Evolutionary conservation across 306 rosid genomes (phyloP).

Genomic region (Quercus bicolor): DNA sequence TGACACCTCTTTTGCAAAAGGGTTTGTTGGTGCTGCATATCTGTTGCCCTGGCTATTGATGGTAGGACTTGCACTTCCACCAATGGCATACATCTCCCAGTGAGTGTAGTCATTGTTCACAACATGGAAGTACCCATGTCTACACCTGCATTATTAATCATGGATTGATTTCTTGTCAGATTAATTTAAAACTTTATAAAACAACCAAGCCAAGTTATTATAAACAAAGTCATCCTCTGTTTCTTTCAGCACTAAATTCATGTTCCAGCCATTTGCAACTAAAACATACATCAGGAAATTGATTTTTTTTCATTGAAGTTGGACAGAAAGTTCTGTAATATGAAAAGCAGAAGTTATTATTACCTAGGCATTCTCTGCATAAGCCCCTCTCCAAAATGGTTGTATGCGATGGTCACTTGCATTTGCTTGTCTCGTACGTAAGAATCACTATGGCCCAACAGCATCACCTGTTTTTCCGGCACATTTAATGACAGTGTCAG

Average conservation of each 20-base stretch:
- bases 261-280: neutral
- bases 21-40: conserved; percentile 82
- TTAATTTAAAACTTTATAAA: conserved; percentile 3
- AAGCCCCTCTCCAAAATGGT: conserved; percentile 98
- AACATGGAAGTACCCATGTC: conserved; percentile 97
- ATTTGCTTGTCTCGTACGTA: conserved; percentile 86
- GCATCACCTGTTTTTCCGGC: conserved; percentile 67
- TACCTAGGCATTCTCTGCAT: conserved; percentile 99
- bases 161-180: conserved; percentile 14
- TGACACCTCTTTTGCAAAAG: conserved; percentile 89
- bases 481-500: conserved; percentile 15
- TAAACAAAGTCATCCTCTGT: neutral
- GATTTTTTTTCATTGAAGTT: conserved; percentile 14
- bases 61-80: conserved; percentile 93
- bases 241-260: conserved; percentile 10
- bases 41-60: conserved; percentile 98
- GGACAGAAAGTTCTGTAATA: conserved; percentile 6
- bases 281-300: neutral
- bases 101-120: conserved; percentile 99
- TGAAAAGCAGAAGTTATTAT: conserved; percentile 16
- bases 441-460: conserved; percentile 94
- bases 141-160: conserved; percentile 65
- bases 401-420: conserved; percentile 98
- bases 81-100: conserved; percentile 99
- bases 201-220: neutral